Conservation (phyloP, 352 stramenopile genomes). For the Pythium coloratum region DNA sequence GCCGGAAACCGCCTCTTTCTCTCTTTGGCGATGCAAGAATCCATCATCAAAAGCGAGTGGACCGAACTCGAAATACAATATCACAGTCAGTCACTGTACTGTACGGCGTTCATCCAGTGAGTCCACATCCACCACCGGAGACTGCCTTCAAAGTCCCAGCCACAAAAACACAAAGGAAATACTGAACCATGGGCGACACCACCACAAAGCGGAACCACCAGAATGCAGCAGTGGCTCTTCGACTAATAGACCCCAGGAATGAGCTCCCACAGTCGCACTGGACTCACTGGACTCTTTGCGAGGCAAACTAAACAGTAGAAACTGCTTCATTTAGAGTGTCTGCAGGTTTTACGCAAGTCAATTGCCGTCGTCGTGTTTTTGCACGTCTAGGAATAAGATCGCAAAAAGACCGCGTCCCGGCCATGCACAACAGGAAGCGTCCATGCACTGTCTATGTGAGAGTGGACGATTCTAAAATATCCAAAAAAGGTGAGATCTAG, state of each 20-base stretch:
- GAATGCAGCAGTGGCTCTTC: not conserved
- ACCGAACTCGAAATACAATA: too few species aligned
- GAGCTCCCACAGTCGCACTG: not conserved
- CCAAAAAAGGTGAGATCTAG: not conserved
- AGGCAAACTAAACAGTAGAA: too few species aligned
- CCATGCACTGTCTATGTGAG: not conserved
- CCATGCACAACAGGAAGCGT: not conserved
- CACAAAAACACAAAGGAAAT: too few species aligned
- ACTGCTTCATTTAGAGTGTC: not conserved
- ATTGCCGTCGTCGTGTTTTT: not conserved
- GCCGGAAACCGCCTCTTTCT: conserved; percentile 2
- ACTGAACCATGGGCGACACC: too few species aligned
- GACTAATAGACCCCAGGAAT: not conserved
- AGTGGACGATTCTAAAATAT: not conserved
- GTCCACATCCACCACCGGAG: too few species aligned
- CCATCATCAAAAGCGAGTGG: not conserved
- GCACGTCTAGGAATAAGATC: not conserved
- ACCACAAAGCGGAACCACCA: not conserved
- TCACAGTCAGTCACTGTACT: too few species aligned
- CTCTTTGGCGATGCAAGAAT: not conserved
- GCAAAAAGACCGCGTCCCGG: not conserved
- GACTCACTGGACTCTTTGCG: too few species aligned
- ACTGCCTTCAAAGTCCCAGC: too few species aligned
- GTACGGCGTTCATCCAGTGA: not conserved
- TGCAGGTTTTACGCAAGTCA: not conserved